Conservation (phyloP, 2,329 filamentous ascomycete genomes). For the Ophiostoma himal-ulmi region DNA sequence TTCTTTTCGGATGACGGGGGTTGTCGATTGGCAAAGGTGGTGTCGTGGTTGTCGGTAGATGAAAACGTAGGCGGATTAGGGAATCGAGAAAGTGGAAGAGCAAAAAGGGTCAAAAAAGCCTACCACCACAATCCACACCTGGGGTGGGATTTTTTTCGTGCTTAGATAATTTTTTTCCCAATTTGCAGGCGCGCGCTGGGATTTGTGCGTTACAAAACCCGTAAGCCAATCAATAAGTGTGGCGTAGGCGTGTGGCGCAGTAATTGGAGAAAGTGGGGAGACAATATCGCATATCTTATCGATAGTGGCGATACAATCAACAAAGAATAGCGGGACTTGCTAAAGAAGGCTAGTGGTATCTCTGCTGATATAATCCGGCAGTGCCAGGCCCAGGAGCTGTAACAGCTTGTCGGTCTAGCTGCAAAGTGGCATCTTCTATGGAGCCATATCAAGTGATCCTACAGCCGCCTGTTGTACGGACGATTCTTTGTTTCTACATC, state of each 20-base stretch:
- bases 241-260: conserved; percentile 12
- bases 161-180: conserved; percentile 19
- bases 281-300: neutral
- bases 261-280: neutral
- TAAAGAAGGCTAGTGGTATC: neutral
- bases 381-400: neutral
- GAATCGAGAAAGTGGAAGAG: conserved; percentile 9
- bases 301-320: conserved; percentile 15
- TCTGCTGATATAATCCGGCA: neutral
- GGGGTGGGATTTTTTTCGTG: conserved; percentile 20
- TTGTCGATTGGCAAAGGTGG: conserved; percentile 9
- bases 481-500: conserved; percentile 7
- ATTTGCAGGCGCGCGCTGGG: conserved; percentile 19
- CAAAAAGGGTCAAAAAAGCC: conserved; percentile 8
- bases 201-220: conserved; percentile 24
- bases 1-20: conserved; percentile 5
- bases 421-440: conserved; percentile 26
- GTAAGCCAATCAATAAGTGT: conserved; percentile 13
- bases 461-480: conserved; percentile 2
- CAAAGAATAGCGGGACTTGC: neutral
- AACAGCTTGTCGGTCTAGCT: conserved; percentile 20
- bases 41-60: conserved; percentile 14
- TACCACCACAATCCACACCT: conserved; percentile 14
- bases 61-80: conserved; percentile 12
- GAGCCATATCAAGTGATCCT: conserved; percentile 6